Conservation (phyloP, 2,329 filamentous ascomycete genomes). For the Aspergillus fructus region DNA sequence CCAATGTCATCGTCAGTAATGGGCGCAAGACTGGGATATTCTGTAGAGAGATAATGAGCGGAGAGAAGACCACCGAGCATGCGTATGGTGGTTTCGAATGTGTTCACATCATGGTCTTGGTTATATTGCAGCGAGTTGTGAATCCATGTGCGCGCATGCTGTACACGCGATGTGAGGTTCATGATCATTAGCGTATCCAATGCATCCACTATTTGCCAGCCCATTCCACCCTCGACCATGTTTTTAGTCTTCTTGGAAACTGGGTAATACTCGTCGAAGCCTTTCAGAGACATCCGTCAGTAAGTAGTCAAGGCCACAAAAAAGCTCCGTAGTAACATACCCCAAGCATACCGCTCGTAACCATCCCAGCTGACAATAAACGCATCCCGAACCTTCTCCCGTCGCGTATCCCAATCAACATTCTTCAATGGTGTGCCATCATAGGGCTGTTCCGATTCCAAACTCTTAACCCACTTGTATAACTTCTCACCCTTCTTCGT, state of each 20-base stretch:
- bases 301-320: neutral
- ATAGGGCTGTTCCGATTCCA: constrained; percentile 43
- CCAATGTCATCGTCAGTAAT: constrained; percentile 70
- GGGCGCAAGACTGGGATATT: constrained; percentile 76
- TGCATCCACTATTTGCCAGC: constrained; percentile 97
- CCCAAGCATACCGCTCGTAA: constrained; percentile 93
- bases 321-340: constrained; percentile 52
- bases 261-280: constrained; percentile 77
- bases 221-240: constrained; percentile 86
- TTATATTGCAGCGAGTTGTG: constrained; percentile 77
- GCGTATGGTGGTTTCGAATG: constrained; percentile 95
- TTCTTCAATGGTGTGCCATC: constrained; percentile 30
- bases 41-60: constrained; percentile 89
- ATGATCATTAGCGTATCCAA: constrained; percentile 97
- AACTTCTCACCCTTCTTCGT: constrained; percentile 41
- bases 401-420: constrained; percentile 73
- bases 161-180: constrained; percentile 85
- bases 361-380: constrained; percentile 91
- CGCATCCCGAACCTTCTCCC: constrained; percentile 80
- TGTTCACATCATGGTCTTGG: constrained; percentile 93
- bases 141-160: constrained; percentile 87
- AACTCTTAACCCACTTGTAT: constrained; percentile 59
- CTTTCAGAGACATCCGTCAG: constrained; percentile 16
- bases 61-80: constrained; percentile 93
- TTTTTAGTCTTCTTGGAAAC: constrained; percentile 73